These are phyloP conservation scores for Megacollybia marginata DNA, from an alignment of 768 basidiomycete genomes.

Conservation along the genomic window DNA sequence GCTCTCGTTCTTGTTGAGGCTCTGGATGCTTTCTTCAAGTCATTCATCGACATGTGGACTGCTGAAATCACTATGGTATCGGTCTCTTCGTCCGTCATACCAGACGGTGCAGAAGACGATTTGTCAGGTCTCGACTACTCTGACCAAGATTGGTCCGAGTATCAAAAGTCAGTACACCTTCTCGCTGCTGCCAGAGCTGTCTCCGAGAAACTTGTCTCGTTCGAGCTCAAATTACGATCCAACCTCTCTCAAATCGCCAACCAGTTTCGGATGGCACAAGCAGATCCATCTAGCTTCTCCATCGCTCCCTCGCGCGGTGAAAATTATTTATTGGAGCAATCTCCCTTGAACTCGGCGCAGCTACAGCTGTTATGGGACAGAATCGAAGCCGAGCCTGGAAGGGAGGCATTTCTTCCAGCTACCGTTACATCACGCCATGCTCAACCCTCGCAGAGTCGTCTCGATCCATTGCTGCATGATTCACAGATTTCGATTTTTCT, in stretches of 20 bases:
- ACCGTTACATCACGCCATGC: constrained; percentile 13
- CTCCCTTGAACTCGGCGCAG: constrained; percentile 75
- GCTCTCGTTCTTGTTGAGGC: constrained; percentile 65
- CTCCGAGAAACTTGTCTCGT: constrained; percentile 54
- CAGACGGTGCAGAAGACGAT: constrained; percentile 41
- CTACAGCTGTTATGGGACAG: constrained; percentile 55
- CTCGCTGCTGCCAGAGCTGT: constrained; percentile 75
- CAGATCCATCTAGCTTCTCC: constrained; percentile 45
- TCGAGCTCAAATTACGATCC: constrained; percentile 64
- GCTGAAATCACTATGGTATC: constrained; percentile 36
- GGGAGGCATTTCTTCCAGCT: too few species aligned
- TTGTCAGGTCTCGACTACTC: constrained; percentile 82
- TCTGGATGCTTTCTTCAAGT: constrained; percentile 61
- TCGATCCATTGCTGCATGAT: constrained; percentile 41
- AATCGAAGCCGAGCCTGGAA: constrained; percentile 34
- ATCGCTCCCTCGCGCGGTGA: constrained; percentile 61
- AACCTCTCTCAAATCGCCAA: constrained; percentile 53
- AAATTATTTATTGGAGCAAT: constrained; percentile 73
- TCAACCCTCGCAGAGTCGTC: constrained; percentile 13
- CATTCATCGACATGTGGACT: constrained; percentile 64
- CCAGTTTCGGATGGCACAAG: constrained; percentile 48
- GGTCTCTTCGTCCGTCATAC: constrained; percentile 16
- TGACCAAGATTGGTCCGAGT: constrained; percentile 80
- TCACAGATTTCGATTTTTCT: constrained; percentile 48
- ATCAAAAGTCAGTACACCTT: constrained; percentile 77